phyloP scores from a whole-genome alignment of 768 basidiomycete species.

The Russula sp. region DNA sequence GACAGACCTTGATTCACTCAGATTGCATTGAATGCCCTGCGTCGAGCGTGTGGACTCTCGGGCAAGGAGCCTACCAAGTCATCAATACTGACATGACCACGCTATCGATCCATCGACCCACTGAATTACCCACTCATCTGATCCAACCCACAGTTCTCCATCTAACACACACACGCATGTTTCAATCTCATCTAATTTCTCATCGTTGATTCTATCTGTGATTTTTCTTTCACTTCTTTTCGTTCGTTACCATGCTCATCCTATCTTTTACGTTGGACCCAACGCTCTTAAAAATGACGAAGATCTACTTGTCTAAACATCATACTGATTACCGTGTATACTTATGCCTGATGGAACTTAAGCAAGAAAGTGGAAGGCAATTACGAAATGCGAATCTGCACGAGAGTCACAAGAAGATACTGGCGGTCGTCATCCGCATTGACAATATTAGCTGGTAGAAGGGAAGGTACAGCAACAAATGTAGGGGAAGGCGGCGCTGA shows the following conservation, averaged over 20 bases:
- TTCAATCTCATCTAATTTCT: neutral
- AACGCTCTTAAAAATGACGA: neutral
- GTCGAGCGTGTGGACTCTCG: constrained; percentile 10
- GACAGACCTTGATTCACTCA: neutral
- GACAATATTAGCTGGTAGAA: no score
- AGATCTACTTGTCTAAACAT: neutral
- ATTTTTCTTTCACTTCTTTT: neutral
- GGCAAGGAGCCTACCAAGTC: neutral
- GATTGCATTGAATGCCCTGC: constrained; percentile 10
- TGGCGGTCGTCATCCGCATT: no score
- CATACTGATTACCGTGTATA: neutral
- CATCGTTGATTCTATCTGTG: neutral
- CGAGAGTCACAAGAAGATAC: neutral
- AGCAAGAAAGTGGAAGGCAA: neutral
- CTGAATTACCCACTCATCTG: neutral
- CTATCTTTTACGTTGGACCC: neutral
- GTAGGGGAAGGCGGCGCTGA: no score
- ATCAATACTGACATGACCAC: neutral
- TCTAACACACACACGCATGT: neutral
- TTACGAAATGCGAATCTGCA: neutral
- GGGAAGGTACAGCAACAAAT: no score
- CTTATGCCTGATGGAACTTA: neutral
- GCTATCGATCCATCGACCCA: neutral
- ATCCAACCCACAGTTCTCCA: neutral
- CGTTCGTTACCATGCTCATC: neutral